A percentile compares a stretch with the other conserved stretches of the same genome.
Conservation (phyloP, 345 rosid species). For the Corchorus olitorius region DNA sequence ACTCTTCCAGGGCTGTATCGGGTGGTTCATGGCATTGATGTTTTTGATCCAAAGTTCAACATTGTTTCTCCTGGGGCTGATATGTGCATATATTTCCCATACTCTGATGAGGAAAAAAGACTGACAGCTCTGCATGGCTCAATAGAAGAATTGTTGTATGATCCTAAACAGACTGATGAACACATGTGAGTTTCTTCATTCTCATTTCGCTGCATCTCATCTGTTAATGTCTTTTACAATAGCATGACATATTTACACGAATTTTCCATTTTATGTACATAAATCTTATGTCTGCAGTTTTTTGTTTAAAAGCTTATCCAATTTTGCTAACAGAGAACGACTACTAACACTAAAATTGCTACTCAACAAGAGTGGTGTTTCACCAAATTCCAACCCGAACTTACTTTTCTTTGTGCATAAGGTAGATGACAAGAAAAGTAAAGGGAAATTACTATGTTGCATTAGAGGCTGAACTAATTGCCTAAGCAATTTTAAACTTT, state of each 20-base stretch:
- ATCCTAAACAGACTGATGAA: conserved; percentile 76
- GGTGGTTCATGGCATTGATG: conserved; percentile 95
- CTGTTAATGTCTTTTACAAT: neutral
- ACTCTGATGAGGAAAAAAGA: conserved; percentile 56
- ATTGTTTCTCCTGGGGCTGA: conserved; percentile 99
- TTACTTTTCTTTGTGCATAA: neutral
- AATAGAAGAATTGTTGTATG: conserved; percentile 75
- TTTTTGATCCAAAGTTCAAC: conserved; percentile 97
- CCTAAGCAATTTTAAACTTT: neutral
- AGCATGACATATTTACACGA: neutral
- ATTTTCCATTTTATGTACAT: neutral
- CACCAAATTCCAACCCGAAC: neutral
- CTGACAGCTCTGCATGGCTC: conserved; percentile 85
- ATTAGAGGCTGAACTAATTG: neutral
- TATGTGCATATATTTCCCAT: conserved; percentile 92
- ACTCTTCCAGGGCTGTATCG: conserved; percentile 93
- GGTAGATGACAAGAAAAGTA: neutral
- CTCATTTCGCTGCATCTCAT: conserved; percentile 1
- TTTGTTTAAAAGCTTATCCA: neutral
- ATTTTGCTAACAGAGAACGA: neutral
- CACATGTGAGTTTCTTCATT: conserved; percentile 61
- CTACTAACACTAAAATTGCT: neutral
- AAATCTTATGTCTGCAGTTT: neutral
- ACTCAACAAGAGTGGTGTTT: neutral
- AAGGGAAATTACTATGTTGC: neutral